These are phyloP conservation scores for Scheffersomyces stipitis DNA, from an alignment of 805 yeast species.

Conservation along the genomic window DNA sequence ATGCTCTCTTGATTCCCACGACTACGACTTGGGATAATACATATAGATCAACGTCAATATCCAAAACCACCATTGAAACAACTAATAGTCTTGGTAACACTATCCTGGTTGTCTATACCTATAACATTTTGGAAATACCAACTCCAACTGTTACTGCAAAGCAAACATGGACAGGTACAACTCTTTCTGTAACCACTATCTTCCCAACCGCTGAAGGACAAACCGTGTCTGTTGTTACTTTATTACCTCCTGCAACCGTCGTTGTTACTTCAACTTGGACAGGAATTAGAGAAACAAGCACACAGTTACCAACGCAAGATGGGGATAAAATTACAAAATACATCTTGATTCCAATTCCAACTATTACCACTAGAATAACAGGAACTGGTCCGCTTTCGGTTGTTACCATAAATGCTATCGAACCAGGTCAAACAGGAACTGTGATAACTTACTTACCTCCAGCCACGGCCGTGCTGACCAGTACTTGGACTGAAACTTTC, in stretches of 20 bases:
- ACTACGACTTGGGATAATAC: no score
- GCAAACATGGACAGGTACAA: slow-evolving; percentile 7
- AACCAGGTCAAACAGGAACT: background rate
- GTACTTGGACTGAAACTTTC: no score
- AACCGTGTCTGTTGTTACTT: slow-evolving; percentile 12
- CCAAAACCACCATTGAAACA: no score
- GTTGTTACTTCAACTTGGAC: slow-evolving; percentile 8
- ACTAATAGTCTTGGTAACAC: no score
- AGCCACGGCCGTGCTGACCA: no score
- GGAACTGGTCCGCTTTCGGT: slow-evolving; percentile 11
- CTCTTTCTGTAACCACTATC: slow-evolving; percentile 6
- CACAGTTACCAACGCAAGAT: slow-evolving; percentile 8
- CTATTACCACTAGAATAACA: slow-evolving; percentile 10
- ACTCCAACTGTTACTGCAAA: slow-evolving; percentile 8
- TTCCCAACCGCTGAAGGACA: slow-evolving; percentile 10
- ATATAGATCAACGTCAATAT: no score
- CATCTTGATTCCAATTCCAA: slow-evolving; percentile 13
- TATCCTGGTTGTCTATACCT: no score
- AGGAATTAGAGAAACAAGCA: slow-evolving; percentile 4
- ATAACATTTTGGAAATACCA: no score
- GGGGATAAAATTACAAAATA: slow-evolving; percentile 6
- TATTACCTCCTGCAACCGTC: slow-evolving; percentile 10
- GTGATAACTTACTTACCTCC: background rate
- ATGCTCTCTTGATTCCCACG: no score
- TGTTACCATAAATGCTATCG: slow-evolving; percentile 7